Conservation (phyloP, 345 rosid genomes). For the Turnera subulata region DNA sequence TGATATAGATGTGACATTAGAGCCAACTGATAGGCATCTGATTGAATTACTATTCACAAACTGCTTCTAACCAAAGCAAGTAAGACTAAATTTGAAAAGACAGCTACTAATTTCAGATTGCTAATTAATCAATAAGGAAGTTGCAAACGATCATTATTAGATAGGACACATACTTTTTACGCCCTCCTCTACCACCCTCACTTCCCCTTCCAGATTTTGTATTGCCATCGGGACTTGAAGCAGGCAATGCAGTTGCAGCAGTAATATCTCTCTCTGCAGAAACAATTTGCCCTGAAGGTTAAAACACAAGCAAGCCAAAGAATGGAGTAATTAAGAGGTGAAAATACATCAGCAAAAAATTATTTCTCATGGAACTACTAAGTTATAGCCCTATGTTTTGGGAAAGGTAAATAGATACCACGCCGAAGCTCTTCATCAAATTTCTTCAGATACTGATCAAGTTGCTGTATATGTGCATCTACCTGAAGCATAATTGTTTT, state of each 20-base stretch:
- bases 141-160: neutral
- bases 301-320: neutral
- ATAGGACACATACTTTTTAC: constrained; percentile 65
- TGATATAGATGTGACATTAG: no score
- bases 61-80: neutral
- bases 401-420: constrained; percentile 36
- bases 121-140: constrained; percentile 4
- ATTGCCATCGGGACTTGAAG: constrained; percentile 41
- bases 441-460: constrained; percentile 81
- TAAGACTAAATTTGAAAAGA: neutral
- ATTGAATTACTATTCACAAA: neutral
- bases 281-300: neutral
- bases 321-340: neutral
- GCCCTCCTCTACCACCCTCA: constrained; percentile 93
- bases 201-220: constrained; percentile 58
- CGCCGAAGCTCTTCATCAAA: constrained; percentile 74
- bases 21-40: no score
- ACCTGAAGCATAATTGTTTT: constrained; percentile 49
- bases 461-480: constrained; percentile 88
- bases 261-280: constrained; percentile 59
- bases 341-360: neutral
- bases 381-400: no score
- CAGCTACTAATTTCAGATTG: neutral
- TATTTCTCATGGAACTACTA: no score
- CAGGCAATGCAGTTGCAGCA: constrained; percentile 38